Evolutionary conservation across 495 filamentous ascomycete species (phyloP).

Genomic region (Glonium stellatum): DNA sequence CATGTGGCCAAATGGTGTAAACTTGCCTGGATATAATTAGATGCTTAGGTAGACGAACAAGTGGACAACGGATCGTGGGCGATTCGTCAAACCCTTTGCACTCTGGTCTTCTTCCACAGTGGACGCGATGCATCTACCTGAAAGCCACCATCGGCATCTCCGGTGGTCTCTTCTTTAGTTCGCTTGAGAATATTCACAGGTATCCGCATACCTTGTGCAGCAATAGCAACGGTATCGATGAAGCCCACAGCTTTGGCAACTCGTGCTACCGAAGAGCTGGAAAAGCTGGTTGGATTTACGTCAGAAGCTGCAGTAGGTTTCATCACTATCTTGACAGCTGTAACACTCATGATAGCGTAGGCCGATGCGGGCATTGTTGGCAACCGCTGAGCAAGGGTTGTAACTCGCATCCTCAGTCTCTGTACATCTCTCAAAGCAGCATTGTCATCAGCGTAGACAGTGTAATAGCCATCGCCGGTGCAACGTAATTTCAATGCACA

Average conservation of each 20-base stretch:
- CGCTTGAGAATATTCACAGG: background rate
- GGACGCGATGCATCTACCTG: background rate
- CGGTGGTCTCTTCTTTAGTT: background rate
- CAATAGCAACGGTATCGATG: background rate
- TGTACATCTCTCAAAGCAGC: constrained; percentile 2
- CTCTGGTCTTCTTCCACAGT: background rate
- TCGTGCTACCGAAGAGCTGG: background rate
- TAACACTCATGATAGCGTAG: background rate
- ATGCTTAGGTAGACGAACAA: background rate
- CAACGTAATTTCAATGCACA: constrained; percentile 10
- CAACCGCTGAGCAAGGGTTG: background rate
- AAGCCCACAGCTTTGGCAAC: background rate
- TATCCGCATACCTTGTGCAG: background rate
- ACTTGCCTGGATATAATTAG: background rate
- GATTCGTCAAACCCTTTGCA: background rate
- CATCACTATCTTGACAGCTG: background rate
- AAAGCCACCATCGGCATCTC: background rate
- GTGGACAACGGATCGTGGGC: background rate
- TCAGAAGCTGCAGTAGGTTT: background rate
- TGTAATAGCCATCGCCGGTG: background rate
- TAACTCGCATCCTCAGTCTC: background rate
- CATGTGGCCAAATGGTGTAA: background rate
- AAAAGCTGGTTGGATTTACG: background rate
- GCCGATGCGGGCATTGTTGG: background rate
- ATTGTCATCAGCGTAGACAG: constrained; percentile 1